Evolutionary conservation across 805 yeast genomes (phyloP), one percentile per base, ranked within the genome.

Genomic region (Wickerhamomyces bovis): DNA sequence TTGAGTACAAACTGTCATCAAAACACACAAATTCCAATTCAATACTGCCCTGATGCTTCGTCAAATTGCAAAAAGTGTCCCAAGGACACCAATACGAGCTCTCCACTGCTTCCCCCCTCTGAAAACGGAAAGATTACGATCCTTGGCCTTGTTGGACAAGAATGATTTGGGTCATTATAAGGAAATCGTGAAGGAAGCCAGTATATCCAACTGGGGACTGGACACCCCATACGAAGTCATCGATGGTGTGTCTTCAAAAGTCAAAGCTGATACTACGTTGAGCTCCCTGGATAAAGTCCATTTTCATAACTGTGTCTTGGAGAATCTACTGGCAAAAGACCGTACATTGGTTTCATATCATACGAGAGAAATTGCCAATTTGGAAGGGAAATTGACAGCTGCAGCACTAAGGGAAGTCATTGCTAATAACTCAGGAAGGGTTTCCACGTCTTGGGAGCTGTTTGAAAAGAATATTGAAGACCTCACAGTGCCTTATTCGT

Each of bases 371-470:
- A 44, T 35, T 11, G 6, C 4, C 15, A 7, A 6, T 16, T 19
- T 18, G 19, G 4, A 19, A 18, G 53, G 56, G 11, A 35, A 44
- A 6, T 30, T 66, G 15, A 53, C 60, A 2, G 20, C 44, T 10
- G 50, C 53, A 3, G 60, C 71, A 1, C 38, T 68, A 4, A 44
- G 52, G 4, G 60, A 66, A 45, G 61, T 77, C 22, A 63, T 77
- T 6, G 57, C 58, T 28, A 50, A 65, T 38, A 79, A 79, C 51
- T 81, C 82, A 3, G 83, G 82, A 12, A 63, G 84, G 46, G 81
- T 73, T 1, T 63, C 64, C 43, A 61, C 68, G n/a, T 70, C 80
- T 16, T 69, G 75, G 71, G 80, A 77, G 44, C 53, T 78, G 11
- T 71, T 70, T 44, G 52, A 61, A 11, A 65, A 66, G 41, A 67